Percentiles rank a stretch among this genome's conserved stretches.
phyloP scores from a whole-genome alignment of 768 basidiomycete genomes.

The Epithele typhae region DNA sequence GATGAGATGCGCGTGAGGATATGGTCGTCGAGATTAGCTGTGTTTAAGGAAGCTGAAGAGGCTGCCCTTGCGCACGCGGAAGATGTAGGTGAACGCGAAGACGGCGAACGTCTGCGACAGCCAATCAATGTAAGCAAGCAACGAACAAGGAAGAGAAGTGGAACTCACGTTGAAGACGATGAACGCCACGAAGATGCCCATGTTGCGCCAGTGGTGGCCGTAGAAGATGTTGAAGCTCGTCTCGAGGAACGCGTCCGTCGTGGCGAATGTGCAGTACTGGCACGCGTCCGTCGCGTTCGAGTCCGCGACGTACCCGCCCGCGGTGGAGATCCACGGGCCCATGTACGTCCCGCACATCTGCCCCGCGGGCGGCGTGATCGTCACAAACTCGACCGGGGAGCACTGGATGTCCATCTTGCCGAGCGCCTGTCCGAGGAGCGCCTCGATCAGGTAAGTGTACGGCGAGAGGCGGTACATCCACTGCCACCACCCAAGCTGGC shows the following conservation, averaged over 20 bases:
- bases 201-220: constrained; percentile 42
- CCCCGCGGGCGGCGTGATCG: constrained; percentile 42
- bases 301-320: constrained; percentile 48
- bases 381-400: constrained; percentile 54
- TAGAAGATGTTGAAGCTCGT: constrained; percentile 60
- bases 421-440: constrained; percentile 41
- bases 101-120: constrained; percentile 36
- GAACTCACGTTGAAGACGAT: constrained; percentile 40
- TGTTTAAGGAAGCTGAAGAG: constrained; percentile 3
- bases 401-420: constrained; percentile 51
- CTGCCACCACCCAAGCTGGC: constrained; percentile 39
- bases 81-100: constrained; percentile 53
- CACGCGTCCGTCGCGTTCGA: constrained; percentile 35
- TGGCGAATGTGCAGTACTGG: constrained; percentile 51
- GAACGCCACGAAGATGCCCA: constrained; percentile 42
- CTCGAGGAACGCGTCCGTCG: constrained; percentile 56
- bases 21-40: no score
- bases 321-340: constrained; percentile 32
- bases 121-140: background rate
- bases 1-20: no score
- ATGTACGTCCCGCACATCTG: constrained; percentile 46
- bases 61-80: constrained; percentile 36
- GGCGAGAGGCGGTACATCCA: constrained; percentile 38
- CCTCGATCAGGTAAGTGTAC: constrained; percentile 37
- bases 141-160: background rate